These are phyloP conservation scores for Endotrypanum monterogeii DNA, from an alignment of 208 protist genomes.

Conservation along the genomic window DNA sequence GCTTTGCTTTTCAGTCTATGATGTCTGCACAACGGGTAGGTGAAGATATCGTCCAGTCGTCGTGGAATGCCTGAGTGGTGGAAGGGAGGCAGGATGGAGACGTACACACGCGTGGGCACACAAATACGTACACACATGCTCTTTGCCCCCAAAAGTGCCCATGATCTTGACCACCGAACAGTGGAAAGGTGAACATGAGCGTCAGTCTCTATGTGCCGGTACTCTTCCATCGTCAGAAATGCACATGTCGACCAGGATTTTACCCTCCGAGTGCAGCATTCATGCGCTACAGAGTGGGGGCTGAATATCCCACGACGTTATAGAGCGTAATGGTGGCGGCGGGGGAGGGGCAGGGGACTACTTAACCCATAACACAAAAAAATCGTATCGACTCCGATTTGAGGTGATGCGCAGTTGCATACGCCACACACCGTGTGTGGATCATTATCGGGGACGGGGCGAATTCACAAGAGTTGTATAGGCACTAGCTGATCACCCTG, in stretches of 20 bases:
- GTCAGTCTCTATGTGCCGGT: no score
- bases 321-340: no score
- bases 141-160: no score
- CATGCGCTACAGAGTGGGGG: background rate
- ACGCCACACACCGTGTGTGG: background rate
- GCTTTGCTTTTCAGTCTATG: background rate
- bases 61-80: background rate
- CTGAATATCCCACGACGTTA: no score
- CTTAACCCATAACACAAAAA: background rate
- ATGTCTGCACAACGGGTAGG: background rate
- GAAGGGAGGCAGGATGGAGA: no score
- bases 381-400: background rate
- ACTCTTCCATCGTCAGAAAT: no score
- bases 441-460: background rate
- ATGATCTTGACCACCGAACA: no score
- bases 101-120: background rate
- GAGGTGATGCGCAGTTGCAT: no score
- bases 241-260: background rate
- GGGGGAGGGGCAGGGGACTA: background rate
- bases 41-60: background rate
- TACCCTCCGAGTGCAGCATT: background rate
- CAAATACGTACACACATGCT: background rate
- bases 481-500: background rate
- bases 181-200: no score
- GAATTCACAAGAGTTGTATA: background rate